Evolutionary conservation across 2,329 filamentous ascomycete species (phyloP).

Genomic region (Ceratocystis cubensis): DNA sequence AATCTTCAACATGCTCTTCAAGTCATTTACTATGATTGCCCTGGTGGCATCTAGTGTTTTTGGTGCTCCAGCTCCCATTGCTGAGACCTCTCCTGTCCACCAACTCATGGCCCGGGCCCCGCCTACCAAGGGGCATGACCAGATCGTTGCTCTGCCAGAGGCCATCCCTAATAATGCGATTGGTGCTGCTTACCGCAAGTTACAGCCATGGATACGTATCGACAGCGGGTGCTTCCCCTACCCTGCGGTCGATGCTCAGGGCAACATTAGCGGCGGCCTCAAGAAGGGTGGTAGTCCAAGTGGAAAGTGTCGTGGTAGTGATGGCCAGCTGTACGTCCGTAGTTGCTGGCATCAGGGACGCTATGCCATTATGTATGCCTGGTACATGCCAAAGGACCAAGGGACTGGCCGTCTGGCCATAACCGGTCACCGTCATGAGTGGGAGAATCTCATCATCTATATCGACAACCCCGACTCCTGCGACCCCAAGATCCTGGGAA

Average conservation of each 20-base stretch:
- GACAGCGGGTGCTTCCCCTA: slow-evolving; percentile 51
- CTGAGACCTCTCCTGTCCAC: slow-evolving; percentile 21
- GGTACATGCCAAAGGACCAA: slow-evolving; percentile 37
- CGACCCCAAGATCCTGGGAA: slow-evolving; percentile 28
- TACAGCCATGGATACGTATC: slow-evolving; percentile 28
- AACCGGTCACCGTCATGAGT: slow-evolving; percentile 32
- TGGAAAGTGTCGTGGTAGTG: slow-evolving; percentile 28
- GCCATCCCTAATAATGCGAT: slow-evolving; percentile 26
- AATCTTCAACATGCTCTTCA: slow-evolving; percentile 18
- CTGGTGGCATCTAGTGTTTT: slow-evolving; percentile 5
- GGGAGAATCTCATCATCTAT: slow-evolving; percentile 30
- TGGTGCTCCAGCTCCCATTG: slow-evolving; percentile 3
- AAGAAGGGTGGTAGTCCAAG: slow-evolving; percentile 26
- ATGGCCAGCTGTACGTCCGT: slow-evolving; percentile 32
- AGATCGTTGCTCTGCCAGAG: slow-evolving; percentile 28
- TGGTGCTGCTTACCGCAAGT: slow-evolving; percentile 28
- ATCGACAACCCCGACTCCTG: slow-evolving; percentile 25
- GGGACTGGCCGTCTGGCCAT: slow-evolving; percentile 25
- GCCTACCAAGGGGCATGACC: slow-evolving; percentile 26
- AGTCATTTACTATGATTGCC: slow-evolving; percentile 12
- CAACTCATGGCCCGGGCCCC: slow-evolving; percentile 24
- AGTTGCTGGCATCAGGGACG: slow-evolving; percentile 25
- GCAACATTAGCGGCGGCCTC: slow-evolving; percentile 38
- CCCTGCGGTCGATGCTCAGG: slow-evolving; percentile 45
- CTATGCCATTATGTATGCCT: slow-evolving; percentile 33